A percentile compares a stretch with the other conserved stretches of the same genome.
phyloP scores from a whole-genome alignment of 805 yeast genomes.

The Tetrapisispora iriomotensis region DNA sequence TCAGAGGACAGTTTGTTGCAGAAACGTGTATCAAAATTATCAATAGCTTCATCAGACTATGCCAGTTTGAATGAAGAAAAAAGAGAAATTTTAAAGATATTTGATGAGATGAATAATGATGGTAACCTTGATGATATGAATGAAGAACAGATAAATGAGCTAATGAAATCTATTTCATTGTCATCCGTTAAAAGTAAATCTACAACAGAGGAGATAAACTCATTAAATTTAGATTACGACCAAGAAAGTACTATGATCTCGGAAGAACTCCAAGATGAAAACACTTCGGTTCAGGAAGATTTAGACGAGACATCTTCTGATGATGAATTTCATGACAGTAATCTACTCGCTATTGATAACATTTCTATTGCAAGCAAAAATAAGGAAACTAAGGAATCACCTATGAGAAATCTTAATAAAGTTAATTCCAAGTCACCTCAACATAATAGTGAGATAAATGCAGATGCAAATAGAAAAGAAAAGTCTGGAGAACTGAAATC shows the following conservation, averaged over 20 bases:
- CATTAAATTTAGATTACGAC: not conserved
- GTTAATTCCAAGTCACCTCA: not conserved
- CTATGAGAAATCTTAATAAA: not conserved
- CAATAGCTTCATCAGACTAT: not conserved
- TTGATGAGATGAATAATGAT: not conserved
- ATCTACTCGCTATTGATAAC: slow-evolving; percentile 1
- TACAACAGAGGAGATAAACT: not conserved
- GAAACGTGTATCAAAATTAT: not conserved
- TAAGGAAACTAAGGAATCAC: not conserved
- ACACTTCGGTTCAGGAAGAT: not conserved
- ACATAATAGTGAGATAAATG: not conserved
- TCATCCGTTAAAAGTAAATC: no score
- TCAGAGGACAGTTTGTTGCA: not conserved
- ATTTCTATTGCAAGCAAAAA: not conserved
- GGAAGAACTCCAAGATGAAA: not conserved
- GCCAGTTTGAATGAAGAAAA: slow-evolving; percentile 1
- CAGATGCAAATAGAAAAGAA: not conserved
- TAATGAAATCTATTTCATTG: no score
- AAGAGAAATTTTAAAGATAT: slow-evolving; percentile 1
- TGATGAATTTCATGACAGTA: not conserved
- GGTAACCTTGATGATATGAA: not conserved
- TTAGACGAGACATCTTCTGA: not conserved
- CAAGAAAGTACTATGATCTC: not conserved
- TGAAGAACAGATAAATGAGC: no score
- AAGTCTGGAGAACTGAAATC: not conserved